phyloP scores from a whole-genome alignment of 108 stramenopile genomes.

The Cylindrotheca closterium region DNA sequence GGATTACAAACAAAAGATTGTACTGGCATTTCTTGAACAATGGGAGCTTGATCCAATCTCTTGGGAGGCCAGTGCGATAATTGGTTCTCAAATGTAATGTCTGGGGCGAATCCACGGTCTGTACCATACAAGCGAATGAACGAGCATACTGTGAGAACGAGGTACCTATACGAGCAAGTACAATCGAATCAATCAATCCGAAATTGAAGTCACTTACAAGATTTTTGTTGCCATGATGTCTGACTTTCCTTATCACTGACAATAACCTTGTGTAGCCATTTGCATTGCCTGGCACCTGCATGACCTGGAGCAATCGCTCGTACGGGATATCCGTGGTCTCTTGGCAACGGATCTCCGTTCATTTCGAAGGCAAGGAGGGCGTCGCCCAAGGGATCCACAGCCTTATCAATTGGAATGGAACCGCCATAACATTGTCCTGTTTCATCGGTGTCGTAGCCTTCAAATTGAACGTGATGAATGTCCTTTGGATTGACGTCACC shows the following conservation, averaged over 20 bases:
- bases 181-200: not conserved
- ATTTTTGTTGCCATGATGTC: conserved; percentile 65
- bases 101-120: conserved; percentile 47
- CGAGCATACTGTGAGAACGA: not conserved
- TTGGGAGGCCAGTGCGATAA: conserved; percentile 45
- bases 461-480: conserved; percentile 69
- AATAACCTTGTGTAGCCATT: conserved; percentile 66
- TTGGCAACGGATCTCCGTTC: conserved; percentile 70
- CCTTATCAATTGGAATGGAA: conserved; percentile 59
- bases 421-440: conserved; percentile 44
- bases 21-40: conserved; percentile 70
- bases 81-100: conserved; percentile 44
- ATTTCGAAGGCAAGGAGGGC: conserved; percentile 75
- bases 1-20: conserved; percentile 54
- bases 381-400: conserved; percentile 61
- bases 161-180: not conserved
- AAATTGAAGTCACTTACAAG: conserved; percentile 17
- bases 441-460: conserved; percentile 45
- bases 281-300: conserved; percentile 69
- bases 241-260: conserved; percentile 41
- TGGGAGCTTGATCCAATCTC: conserved; percentile 41
- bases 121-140: not conserved
- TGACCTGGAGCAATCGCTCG: conserved; percentile 75
- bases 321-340: conserved; percentile 80
- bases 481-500: conserved; percentile 61